These are phyloP conservation scores for Prosopis cineraria DNA, from an alignment of 306 rosid species.

Conservation along the genomic window DNA sequence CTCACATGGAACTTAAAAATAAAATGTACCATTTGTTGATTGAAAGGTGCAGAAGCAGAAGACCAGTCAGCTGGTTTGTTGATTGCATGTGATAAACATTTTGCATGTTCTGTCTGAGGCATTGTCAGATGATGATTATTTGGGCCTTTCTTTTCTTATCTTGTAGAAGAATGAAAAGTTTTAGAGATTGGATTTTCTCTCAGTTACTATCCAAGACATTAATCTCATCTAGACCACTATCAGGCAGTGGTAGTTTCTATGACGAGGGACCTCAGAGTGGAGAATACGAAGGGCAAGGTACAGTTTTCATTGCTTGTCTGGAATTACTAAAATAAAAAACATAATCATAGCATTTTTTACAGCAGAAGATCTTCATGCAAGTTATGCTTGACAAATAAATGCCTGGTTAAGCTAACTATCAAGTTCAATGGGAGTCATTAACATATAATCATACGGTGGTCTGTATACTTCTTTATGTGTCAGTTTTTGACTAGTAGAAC, in stretches of 20 bases:
- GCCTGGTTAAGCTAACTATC: background rate
- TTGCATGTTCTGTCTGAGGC: background rate
- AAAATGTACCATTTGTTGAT: background rate
- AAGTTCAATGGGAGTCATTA: background rate
- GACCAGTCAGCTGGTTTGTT: background rate
- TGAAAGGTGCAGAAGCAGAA: background rate
- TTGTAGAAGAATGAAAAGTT: constrained; percentile 76
- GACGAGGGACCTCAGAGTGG: constrained; percentile 44
- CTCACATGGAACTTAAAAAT: background rate
- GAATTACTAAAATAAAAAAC: constrained; percentile 23
- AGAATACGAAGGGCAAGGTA: constrained; percentile 73
- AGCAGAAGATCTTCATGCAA: background rate
- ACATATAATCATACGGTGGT: background rate
- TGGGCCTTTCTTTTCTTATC: constrained; percentile 28
- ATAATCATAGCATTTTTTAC: background rate
- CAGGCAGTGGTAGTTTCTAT: constrained; percentile 54
- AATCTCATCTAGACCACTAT: constrained; percentile 66
- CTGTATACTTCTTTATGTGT: background rate
- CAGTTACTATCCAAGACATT: constrained; percentile 75
- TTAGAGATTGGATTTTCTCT: constrained; percentile 81
- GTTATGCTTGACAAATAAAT: constrained; percentile 13
- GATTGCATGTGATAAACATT: constrained; percentile 15
- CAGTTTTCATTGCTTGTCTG: background rate
- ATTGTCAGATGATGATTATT: constrained; percentile 6
- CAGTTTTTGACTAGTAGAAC: constrained; percentile 1